A percentile compares a stretch with the other conserved stretches of the same genome.
These are phyloP conservation scores for Neohortaea acidophila DNA, from an alignment of 495 filamentous ascomycete genomes.

Conservation along the genomic window DNA sequence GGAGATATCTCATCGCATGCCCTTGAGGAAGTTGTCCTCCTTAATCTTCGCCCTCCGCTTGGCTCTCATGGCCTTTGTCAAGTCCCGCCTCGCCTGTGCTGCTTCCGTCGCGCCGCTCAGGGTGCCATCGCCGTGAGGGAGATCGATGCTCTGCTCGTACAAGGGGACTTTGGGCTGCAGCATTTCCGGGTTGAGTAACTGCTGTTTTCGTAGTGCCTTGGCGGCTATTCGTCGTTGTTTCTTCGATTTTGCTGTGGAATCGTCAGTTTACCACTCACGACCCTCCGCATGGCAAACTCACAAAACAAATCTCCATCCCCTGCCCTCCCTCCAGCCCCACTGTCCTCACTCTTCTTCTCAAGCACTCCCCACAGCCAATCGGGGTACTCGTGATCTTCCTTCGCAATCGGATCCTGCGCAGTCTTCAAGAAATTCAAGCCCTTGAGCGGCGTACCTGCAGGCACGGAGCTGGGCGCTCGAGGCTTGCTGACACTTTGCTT, in stretches of 20 bases:
- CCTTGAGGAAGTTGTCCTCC: slow-evolving; percentile 84
- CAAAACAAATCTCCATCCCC: slow-evolving; percentile 54
- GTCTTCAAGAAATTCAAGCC: slow-evolving; percentile 83
- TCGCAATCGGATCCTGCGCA: slow-evolving; percentile 54
- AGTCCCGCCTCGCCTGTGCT: slow-evolving; percentile 41
- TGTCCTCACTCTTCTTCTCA: slow-evolving; percentile 27
- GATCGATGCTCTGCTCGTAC: slow-evolving; percentile 69
- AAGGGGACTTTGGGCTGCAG: slow-evolving; percentile 62
- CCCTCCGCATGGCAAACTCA: slow-evolving; percentile 32
- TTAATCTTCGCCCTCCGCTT: slow-evolving; percentile 69
- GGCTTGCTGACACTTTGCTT: slow-evolving; percentile 16
- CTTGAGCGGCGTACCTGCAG: slow-evolving; percentile 54
- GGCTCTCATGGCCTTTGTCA: slow-evolving; percentile 54
- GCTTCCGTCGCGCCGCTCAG: slow-evolving; percentile 42
- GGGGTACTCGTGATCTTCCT: slow-evolving; percentile 75
- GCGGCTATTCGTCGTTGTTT: slow-evolving; percentile 56
- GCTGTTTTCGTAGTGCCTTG: slow-evolving; percentile 47
- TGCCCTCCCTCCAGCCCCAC: slow-evolving; percentile 26
- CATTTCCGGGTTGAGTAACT: slow-evolving; percentile 47
- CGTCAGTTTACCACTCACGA: slow-evolving; percentile 2
- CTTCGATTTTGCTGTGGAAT: slow-evolving; percentile 53
- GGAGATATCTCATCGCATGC: slow-evolving; percentile 49
- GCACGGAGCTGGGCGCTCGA: slow-evolving; percentile 30
- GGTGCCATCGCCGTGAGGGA: slow-evolving; percentile 46
- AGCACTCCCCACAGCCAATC: slow-evolving; percentile 78